Evolutionary conservation across 2,329 filamentous ascomycete genomes (phyloP).

Genomic region (Coniochaeta sp.): DNA sequence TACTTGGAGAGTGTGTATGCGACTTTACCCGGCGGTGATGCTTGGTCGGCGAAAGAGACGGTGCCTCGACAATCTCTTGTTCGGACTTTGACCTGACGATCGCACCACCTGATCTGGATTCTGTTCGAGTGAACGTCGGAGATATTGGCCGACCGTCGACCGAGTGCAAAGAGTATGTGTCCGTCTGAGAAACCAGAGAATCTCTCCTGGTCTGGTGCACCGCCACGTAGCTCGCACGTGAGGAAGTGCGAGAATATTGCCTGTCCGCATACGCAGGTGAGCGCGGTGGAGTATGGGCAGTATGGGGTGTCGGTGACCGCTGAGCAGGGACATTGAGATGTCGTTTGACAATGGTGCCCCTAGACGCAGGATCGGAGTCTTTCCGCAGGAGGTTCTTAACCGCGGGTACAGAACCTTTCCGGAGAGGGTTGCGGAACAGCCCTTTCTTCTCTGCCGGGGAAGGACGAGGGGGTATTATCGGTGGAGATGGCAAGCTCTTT

Average conservation of each 20-base stretch:
- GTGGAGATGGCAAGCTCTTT: constrained; percentile 1
- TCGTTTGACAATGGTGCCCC: constrained; percentile 23
- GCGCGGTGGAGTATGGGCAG: constrained; percentile 12
- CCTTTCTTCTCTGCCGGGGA: constrained; percentile 33
- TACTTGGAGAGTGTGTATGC: constrained; percentile 39
- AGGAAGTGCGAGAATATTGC: constrained; percentile 30
- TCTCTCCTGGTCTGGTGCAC: constrained; percentile 43
- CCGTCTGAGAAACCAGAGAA: constrained; percentile 49
- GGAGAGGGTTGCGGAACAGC: constrained; percentile 41
- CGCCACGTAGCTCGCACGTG: constrained; percentile 41
- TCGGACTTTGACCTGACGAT: constrained; percentile 26
- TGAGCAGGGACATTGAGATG: constrained; percentile 9
- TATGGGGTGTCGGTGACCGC: not conserved
- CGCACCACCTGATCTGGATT: constrained; percentile 20
- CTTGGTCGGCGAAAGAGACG: constrained; percentile 9
- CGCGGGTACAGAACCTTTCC: constrained; percentile 36
- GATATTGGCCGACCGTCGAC: constrained; percentile 37
- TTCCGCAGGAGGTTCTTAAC: constrained; percentile 42
- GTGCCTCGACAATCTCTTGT: constrained; percentile 18
- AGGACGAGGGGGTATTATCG: not conserved
- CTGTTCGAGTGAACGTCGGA: constrained; percentile 25
- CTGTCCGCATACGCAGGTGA: constrained; percentile 5
- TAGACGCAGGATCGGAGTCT: constrained; percentile 9
- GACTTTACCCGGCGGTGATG: constrained; percentile 23
- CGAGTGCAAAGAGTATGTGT: constrained; percentile 46